Evolutionary conservation across 73 alveolate genomes (phyloP).

Genomic region (Paramecium tetraurelia): DNA sequence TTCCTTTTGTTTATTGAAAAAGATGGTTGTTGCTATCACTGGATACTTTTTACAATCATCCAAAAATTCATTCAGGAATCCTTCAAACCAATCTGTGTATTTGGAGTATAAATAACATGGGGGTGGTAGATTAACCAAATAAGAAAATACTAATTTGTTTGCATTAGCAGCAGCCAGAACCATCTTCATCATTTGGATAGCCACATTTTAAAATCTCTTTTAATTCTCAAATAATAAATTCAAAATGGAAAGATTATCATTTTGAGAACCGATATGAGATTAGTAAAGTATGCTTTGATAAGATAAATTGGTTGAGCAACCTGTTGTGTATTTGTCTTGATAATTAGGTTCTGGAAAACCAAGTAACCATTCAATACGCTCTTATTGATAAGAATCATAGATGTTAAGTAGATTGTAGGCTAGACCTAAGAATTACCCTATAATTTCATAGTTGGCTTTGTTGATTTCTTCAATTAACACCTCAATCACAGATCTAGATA

Average conservation of each 20-base stretch:
- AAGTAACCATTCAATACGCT: slow-evolving; percentile 39
- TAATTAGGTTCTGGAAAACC: slow-evolving; percentile 14
- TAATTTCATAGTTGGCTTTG: slow-evolving; percentile 28
- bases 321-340: neutral
- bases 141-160: neutral
- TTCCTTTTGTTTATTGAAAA: slow-evolving; percentile 10
- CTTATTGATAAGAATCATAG: neutral
- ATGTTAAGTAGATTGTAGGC: neutral
- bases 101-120: slow-evolving; percentile 52
- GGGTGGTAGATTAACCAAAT: slow-evolving; percentile 28
- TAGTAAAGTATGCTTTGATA: neutral
- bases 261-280: neutral
- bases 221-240: neutral
- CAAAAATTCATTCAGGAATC: neutral
- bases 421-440: neutral
- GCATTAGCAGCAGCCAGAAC: neutral
- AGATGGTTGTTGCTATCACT: neutral
- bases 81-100: slow-evolving; percentile 49
- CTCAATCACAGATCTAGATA: neutral
- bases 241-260: neutral
- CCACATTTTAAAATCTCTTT: neutral
- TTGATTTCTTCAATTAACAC: neutral
- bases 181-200: neutral
- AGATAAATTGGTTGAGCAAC: neutral
- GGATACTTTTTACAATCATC: neutral